Evolutionary conservation across 306 rosid genomes (phyloP), one percentile per base, ranked within the genome.

Genomic region (Myrica gale): DNA sequence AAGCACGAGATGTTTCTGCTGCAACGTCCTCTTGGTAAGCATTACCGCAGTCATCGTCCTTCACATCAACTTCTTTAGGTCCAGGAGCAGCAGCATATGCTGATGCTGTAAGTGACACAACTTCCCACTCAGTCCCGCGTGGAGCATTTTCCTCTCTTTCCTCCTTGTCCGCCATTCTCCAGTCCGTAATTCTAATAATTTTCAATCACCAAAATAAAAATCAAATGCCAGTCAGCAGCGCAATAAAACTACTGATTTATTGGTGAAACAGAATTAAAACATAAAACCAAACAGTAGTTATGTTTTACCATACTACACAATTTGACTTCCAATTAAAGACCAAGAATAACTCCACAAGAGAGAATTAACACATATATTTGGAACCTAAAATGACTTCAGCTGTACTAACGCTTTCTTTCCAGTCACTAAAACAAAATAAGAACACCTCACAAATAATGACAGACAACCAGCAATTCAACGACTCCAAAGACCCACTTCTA

Each of bases 71-170:
- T 78, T 84, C 83, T 68, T 63, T 46, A 4, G 89, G 90, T 78
- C 91, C 86, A 23, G 99, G 97, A 70, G 99, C 88, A 73, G 98
- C 96, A 66, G 90, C 99, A 80, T 92, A 96, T 66, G 99, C 76
- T 46, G 99, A 96, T 19, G 91, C 98, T 0, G 99, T 92, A 67
- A 96, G 98, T 58, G 93, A 86, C 44, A 96, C 99, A 53, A 96
- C 98, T 87, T 96, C 99, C 99, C 99, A 96, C 53, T 89, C 98
- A 78, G 81, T 89, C 42, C 99, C 96, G 7, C 92, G 97, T 82
- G 93, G 69, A 73, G 83, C 47, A 77, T 78, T 88, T 44, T 87
- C 96, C 72, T 84, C 91, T 74, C 84, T 89, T 76, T 86, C 90
- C 61, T 87, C 91, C 74, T 86, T 88, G 76, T 84, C 89, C 69